These are phyloP conservation scores for Zymoseptoria brevis DNA, from an alignment of 2,329 filamentous ascomycete genomes.

Conservation along the genomic window DNA sequence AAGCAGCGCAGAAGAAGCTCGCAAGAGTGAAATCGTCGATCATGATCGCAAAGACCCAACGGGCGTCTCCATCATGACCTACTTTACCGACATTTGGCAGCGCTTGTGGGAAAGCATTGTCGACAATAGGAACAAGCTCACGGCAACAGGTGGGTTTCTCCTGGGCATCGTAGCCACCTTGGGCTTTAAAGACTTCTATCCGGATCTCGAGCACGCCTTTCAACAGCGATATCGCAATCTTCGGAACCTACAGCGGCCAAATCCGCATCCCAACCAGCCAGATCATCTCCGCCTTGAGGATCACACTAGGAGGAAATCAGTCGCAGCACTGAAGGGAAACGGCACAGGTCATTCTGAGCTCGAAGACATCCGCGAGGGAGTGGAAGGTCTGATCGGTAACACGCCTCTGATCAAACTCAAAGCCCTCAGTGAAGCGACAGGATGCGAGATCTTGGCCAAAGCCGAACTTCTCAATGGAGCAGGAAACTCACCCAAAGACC, in stretches of 20 bases:
- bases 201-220: slow-evolving; percentile 61
- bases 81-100: slow-evolving; percentile 19
- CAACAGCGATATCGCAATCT: slow-evolving; percentile 35
- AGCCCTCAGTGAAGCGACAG: slow-evolving; percentile 77
- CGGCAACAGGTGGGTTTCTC: slow-evolving; percentile 48
- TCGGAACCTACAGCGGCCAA: slow-evolving; percentile 17
- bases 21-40: neutral
- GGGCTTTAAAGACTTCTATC: slow-evolving; percentile 72
- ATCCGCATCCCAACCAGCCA: slow-evolving; percentile 21
- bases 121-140: slow-evolving; percentile 29
- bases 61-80: slow-evolving; percentile 8
- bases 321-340: neutral
- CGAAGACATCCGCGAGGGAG: slow-evolving; percentile 58
- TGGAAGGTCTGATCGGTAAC: slow-evolving; percentile 87
- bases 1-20: neutral
- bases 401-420: slow-evolving; percentile 83
- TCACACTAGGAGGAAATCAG: slow-evolving; percentile 18
- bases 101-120: slow-evolving; percentile 25
- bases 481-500: slow-evolving; percentile 87
- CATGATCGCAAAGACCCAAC: neutral
- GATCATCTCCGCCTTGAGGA: slow-evolving; percentile 27
- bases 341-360: neutral
- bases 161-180: slow-evolving; percentile 68
- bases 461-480: slow-evolving; percentile 94
- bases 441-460: slow-evolving; percentile 84